Conservation (phyloP, 805 yeast species). For the Phaffomyces thermotolerans region DNA sequence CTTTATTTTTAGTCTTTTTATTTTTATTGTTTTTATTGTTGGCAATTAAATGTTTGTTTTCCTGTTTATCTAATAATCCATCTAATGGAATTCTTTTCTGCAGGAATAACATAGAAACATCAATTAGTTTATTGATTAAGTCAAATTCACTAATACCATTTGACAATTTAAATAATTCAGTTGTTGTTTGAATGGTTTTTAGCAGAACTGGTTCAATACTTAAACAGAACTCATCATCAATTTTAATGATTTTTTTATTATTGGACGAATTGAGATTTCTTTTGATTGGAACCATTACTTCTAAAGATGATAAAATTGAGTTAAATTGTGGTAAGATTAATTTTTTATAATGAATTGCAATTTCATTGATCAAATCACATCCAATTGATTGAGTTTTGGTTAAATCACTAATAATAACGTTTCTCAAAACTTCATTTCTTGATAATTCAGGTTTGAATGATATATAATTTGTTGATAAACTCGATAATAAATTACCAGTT, state of each 20-base stretch:
- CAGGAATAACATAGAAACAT: slow-evolving; percentile 40
- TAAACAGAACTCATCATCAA: slow-evolving; percentile 28
- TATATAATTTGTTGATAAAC: slow-evolving; percentile 48
- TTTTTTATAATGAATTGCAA: slow-evolving; percentile 25
- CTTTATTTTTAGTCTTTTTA: slow-evolving; percentile 35
- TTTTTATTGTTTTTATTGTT: slow-evolving; percentile 22
- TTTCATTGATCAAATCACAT: slow-evolving; percentile 31
- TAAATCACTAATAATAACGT: slow-evolving; percentile 37
- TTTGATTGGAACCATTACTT: slow-evolving; percentile 50
- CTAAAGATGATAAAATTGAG: slow-evolving; percentile 46
- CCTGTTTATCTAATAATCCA: slow-evolving; percentile 20
- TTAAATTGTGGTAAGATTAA: slow-evolving; percentile 39
- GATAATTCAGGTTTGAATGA: slow-evolving; percentile 50
- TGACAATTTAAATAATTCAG: slow-evolving; percentile 27
- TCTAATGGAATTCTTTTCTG: slow-evolving; percentile 28
- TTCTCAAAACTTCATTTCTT: slow-evolving; percentile 43
- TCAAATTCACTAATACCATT: slow-evolving; percentile 42
- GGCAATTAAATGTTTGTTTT: slow-evolving; percentile 28
- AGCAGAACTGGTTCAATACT: slow-evolving; percentile 28
- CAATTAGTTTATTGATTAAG: slow-evolving; percentile 48
- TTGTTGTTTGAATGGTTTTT: slow-evolving; percentile 25
- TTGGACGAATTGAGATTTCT: slow-evolving; percentile 17
- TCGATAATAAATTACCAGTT: slow-evolving; percentile 45
- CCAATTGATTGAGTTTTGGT: slow-evolving; percentile 39
- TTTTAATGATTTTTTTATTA: slow-evolving; percentile 29